Evolutionary conservation across 2,329 filamentous ascomycete genomes (phyloP).

Genomic region (Cercospora zeina): DNA sequence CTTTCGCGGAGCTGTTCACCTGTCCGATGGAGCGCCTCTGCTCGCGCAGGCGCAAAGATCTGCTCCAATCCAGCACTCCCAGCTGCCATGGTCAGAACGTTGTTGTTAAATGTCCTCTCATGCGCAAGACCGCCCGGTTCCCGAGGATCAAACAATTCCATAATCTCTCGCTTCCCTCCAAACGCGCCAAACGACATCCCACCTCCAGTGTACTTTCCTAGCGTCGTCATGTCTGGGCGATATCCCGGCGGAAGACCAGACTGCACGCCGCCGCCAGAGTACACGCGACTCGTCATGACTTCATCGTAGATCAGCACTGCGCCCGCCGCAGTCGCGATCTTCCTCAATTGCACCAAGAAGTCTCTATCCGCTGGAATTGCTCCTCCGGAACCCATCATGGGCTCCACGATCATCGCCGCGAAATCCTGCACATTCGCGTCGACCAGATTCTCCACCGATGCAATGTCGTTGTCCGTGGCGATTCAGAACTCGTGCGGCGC

Average conservation of each 20-base stretch:
- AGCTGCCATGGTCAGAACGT: constrained; percentile 60
- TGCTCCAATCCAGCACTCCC: constrained; percentile 48
- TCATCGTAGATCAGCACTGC: constrained; percentile 69
- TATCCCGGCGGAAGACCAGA: constrained; percentile 49
- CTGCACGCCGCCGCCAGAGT: constrained; percentile 48
- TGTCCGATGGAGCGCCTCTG: constrained; percentile 36
- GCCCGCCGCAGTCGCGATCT: constrained; percentile 51
- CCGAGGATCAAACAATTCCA: constrained; percentile 59
- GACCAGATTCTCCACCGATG: constrained; percentile 48
- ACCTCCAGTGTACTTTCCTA: constrained; percentile 68
- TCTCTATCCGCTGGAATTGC: constrained; percentile 53
- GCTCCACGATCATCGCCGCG: constrained; percentile 66
- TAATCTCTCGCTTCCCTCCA: constrained; percentile 60
- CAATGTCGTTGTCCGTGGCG: constrained; percentile 62
- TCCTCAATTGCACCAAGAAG: constrained; percentile 57
- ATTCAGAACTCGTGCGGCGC: constrained; percentile 60
- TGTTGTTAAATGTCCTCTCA: constrained; percentile 69
- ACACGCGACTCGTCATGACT: constrained; percentile 66
- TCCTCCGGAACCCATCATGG: constrained; percentile 65
- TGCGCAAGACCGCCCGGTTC: constrained; percentile 50
- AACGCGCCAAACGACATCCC: constrained; percentile 68
- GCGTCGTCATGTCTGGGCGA: constrained; percentile 61
- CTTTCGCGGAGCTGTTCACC: constrained; percentile 38
- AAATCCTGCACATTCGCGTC: constrained; percentile 46
- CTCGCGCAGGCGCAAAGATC: constrained; percentile 41